phyloP scores from a whole-genome alignment of 176 grass and related monocot species.

The Calamus simplicifolius region DNA sequence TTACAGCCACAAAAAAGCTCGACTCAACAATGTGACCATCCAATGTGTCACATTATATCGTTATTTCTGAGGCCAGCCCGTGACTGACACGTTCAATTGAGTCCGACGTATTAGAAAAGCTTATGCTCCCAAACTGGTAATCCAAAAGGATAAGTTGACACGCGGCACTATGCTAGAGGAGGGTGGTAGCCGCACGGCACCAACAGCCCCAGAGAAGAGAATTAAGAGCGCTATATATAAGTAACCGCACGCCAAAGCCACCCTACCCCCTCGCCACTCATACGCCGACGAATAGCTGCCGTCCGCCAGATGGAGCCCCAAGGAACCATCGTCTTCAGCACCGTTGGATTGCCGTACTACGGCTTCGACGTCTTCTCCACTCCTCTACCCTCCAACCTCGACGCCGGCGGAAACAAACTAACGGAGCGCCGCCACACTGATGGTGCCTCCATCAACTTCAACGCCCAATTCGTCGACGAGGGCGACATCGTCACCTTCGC shows the following conservation, averaged over 20 bases:
- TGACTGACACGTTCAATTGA: too few species aligned
- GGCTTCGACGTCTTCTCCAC: slow-evolving; percentile 96
- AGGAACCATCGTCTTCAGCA: slow-evolving; percentile 58
- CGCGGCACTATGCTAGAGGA: too few species aligned
- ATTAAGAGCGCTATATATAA: too few species aligned
- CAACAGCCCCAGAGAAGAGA: too few species aligned
- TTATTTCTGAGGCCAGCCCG: too few species aligned
- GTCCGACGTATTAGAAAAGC: too few species aligned
- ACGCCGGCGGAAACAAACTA: not conserved
- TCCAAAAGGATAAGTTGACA: too few species aligned
- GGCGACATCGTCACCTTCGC: slow-evolving; percentile 55
- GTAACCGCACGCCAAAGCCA: not conserved
- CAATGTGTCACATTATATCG: too few species aligned
- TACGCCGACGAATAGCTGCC: not conserved
- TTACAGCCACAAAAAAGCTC: too few species aligned
- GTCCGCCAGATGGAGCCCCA: slow-evolving; percentile 47
- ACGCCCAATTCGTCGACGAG: slow-evolving; percentile 71
- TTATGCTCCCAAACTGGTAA: too few species aligned
- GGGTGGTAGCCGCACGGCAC: too few species aligned
- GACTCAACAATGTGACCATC: too few species aligned
- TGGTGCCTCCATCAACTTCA: slow-evolving; percentile 70
- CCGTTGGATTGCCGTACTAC: slow-evolving; percentile 53
- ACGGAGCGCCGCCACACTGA: slow-evolving; percentile 74
- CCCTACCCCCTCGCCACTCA: not conserved
- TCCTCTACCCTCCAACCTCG: slow-evolving; percentile 16